A percentile compares a stretch with the other conserved stretches of the same genome.
Evolutionary conservation across 805 yeast genomes (phyloP).

Genomic region (Starmerella vitae): DNA sequence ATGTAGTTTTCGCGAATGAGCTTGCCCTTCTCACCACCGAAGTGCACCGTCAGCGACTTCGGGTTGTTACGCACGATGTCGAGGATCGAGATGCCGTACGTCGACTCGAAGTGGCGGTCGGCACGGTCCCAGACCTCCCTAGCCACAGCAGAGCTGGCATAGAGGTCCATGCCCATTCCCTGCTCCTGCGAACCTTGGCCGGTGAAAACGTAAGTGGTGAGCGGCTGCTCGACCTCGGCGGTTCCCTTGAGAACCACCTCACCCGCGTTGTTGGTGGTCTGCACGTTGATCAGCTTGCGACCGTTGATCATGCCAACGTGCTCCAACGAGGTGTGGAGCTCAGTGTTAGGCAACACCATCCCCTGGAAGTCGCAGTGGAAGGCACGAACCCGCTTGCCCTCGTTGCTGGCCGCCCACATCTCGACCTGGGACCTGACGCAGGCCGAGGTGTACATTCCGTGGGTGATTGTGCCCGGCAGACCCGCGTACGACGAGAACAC

Average conservation of each 20-base stretch:
- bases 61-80: constrained; percentile 95
- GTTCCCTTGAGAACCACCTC: constrained; percentile 74
- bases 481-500: constrained; percentile 87
- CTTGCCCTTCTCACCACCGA: constrained; percentile 97
- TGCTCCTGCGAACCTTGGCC: constrained; percentile 99
- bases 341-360: constrained; percentile 95
- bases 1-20: constrained; percentile 86
- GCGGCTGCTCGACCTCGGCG: constrained; percentile 98
- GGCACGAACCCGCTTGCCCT: constrained; percentile 89
- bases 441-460: constrained; percentile 98
- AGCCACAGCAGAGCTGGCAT: constrained; percentile 81
- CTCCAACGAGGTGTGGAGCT: constrained; percentile 71
- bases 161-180: constrained; percentile 99
- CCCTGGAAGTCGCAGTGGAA: constrained; percentile 83
- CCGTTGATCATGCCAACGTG: constrained; percentile 99
- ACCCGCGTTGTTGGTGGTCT: constrained; percentile 70
- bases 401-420: constrained; percentile 96
- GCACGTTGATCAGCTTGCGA: constrained; percentile 89
- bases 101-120: constrained; percentile 77
- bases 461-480: constrained; percentile 95
- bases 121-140: constrained; percentile 96
- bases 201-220: constrained; percentile 90
- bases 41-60: constrained; percentile 84
- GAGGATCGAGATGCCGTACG: constrained; percentile 93
- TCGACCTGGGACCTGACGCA: constrained; percentile 89